Base-by-base conservation (phyloP, 306 rosid genomes). In the Pyrus betulifolia region DNA sequence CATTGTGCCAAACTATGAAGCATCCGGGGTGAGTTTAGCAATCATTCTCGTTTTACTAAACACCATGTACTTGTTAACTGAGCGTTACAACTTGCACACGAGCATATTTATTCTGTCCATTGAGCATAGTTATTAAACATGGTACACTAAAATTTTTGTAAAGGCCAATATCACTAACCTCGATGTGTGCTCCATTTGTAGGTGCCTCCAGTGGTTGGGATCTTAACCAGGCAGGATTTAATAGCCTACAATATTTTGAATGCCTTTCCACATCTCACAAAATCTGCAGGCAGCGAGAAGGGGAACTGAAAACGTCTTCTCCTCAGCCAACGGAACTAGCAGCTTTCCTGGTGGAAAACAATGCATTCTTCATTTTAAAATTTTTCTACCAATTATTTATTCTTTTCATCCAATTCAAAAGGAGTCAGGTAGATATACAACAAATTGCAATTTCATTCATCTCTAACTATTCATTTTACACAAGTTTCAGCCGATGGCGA, bases 151-250 rank as follows among this genome's bases (percentile, higher is more conserved):
- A 60, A 0, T 60, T 75, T 49, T 5, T 31, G 21, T 12, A 45
- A 49, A 18, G 13, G 38, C 35, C 28, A 10, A 74, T 18, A 57
- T 68, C 80, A 84, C 88, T 81, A 28, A 87, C 91, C 86, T 54
- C 69, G 76, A 76, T 19, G 38, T 75, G 11, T 77, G 79, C 27
- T 80, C 81, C 64, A 31, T 46, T 69, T 81, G 63, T 71, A 93
- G 97, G 90, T 84, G 78, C 86, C 88, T 69, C 94, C 98, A 3
- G 88, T 90, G 52, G 83, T 88, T 71, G 98, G 97, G 66, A 91
- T 91, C 65, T 86, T 93, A 88, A 93, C 97, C 52, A 81, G 98
- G 84, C 96, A 90, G 80, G 98, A 93, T 79, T 84, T 93, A 30
- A 85, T 82, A 42, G 88, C 96, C 27, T 44, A 88, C 81, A 93